Base-by-base conservation (phyloP, 306 rosid genomes). In the Lotus japonicus region DNA sequence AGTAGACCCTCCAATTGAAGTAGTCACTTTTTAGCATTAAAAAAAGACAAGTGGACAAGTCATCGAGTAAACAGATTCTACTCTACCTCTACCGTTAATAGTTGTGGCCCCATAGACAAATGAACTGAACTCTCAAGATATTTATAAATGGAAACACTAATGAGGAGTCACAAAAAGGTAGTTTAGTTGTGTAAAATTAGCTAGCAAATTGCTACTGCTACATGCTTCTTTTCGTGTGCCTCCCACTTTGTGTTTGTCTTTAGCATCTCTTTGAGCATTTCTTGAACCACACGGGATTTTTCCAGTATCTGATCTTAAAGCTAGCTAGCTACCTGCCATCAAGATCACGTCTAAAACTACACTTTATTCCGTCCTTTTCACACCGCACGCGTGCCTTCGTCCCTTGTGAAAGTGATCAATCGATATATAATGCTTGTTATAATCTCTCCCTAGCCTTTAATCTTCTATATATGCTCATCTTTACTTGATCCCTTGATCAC, bases 331-430 rank as follows among this genome's bases (percentile, higher is more conserved):
- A 63, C 70, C 83, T 38, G 7, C 77, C 66, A 63, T 75, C 77
- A 49, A 33, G 8, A 43, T 74, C 52, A 57, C 67, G n/a, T 74
- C 67, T 77, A 64, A 74, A 79, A 62, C 79, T 60, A 51, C 76
- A 77, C 89, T 90, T 87, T 90, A 85, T 87, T 84, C 89, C 67
- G 12, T 81, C 88, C 76, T 67, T 81, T 75, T 87, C 84, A 77
- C 85, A 70, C 70, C 85, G 81, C 87, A 86, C 96, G 82, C 84
- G 68, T 80, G 26, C 36, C 78, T 62, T 66, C n/a, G n/a, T n/a
- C 75, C 78, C 55, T 64, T 13, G 14, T 79, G 74, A 82, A 75
- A 82, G 77, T 26, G 0, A 26, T 26, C 31, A 26, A 26, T 26
- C 31, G 58, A 78, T 69, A n/a, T n/a, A n/a, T n/a, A n/a, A n/a